phyloP scores from a whole-genome alignment of 306 rosid genomes.

The Cotoneaster glaucophyllus region DNA sequence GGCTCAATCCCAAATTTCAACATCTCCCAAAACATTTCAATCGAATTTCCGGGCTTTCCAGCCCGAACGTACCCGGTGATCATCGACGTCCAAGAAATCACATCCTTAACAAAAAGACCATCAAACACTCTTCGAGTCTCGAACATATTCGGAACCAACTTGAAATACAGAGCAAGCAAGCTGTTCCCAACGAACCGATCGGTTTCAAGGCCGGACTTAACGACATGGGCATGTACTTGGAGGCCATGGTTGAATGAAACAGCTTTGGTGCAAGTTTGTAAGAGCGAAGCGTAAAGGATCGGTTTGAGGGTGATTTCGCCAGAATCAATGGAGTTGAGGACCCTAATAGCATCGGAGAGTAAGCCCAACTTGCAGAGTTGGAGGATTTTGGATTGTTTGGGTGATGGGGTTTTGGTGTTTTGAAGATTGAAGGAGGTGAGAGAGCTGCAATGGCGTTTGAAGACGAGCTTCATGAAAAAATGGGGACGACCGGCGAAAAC shows the following conservation, averaged over 20 bases:
- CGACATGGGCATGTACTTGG: conserved; percentile 57
- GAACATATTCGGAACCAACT: conserved; percentile 35
- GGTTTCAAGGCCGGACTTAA: conserved; percentile 61
- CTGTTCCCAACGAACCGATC: conserved; percentile 79
- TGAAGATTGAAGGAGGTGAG: conserved; percentile 23
- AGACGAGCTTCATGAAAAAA: conserved; percentile 38
- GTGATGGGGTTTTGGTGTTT: conserved; percentile 6
- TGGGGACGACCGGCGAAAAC: neutral
- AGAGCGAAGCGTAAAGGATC: conserved; percentile 59
- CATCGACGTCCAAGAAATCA: conserved; percentile 78
- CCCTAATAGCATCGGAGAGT: conserved; percentile 36
- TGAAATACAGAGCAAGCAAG: conserved; percentile 68
- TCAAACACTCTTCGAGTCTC: conserved; percentile 55
- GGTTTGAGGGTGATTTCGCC: conserved; percentile 36
- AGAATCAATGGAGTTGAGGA: conserved; percentile 38
- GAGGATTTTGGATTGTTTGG: conserved; percentile 39
- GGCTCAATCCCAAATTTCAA: conserved; percentile 39
- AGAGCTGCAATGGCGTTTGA: conserved; percentile 37
- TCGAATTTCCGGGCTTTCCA: conserved; percentile 31
- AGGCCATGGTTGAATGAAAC: conserved; percentile 44
- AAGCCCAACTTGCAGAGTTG: conserved; percentile 35
- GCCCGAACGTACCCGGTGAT: conserved; percentile 51
- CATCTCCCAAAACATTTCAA: conserved; percentile 52
- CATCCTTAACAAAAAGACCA: conserved; percentile 51
- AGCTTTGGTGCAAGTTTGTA: conserved; percentile 51